Conservation (phyloP, 2,329 filamentous ascomycete genomes). For the Cladorrhinum sp. region DNA sequence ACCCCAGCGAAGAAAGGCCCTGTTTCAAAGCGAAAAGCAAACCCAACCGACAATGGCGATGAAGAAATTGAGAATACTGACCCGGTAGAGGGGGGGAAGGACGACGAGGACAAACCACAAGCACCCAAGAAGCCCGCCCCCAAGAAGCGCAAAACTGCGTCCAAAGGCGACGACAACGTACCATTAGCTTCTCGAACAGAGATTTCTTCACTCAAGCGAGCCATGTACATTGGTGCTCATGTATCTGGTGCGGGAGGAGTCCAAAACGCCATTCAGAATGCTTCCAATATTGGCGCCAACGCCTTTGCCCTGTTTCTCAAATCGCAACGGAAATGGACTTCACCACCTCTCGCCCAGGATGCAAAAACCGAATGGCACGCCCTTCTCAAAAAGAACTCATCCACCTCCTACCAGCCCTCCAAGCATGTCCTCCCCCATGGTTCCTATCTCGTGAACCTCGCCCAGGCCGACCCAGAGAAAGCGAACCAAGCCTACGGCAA, state of each 20-base stretch:
- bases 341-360: slow-evolving; percentile 69
- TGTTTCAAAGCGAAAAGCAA: slow-evolving; percentile 22
- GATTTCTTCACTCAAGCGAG: slow-evolving; percentile 58
- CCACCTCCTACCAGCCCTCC: slow-evolving; percentile 60
- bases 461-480: slow-evolving; percentile 75
- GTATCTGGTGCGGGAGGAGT: slow-evolving; percentile 89
- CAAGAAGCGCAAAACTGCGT: slow-evolving; percentile 27
- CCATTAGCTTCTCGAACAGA: slow-evolving; percentile 68
- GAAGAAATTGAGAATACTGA: slow-evolving; percentile 24
- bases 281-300: slow-evolving; percentile 80
- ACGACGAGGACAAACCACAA: slow-evolving; percentile 24
- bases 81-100: slow-evolving; percentile 24
- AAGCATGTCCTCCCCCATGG: slow-evolving; percentile 85
- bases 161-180: slow-evolving; percentile 46
- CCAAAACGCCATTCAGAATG: slow-evolving; percentile 80
- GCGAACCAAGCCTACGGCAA: slow-evolving; percentile 79
- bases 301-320: slow-evolving; percentile 94
- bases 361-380: slow-evolving; percentile 67
- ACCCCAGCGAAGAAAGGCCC: slow-evolving; percentile 20
- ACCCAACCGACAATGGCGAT: slow-evolving; percentile 15
- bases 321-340: slow-evolving; percentile 92
- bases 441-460: slow-evolving; percentile 94
- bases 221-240: slow-evolving; percentile 86
- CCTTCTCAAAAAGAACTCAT: slow-evolving; percentile 60
- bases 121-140: slow-evolving; percentile 22